Evolutionary conservation across 2,329 filamentous ascomycete species (phyloP).

Genomic region (Penicillium sp.): DNA sequence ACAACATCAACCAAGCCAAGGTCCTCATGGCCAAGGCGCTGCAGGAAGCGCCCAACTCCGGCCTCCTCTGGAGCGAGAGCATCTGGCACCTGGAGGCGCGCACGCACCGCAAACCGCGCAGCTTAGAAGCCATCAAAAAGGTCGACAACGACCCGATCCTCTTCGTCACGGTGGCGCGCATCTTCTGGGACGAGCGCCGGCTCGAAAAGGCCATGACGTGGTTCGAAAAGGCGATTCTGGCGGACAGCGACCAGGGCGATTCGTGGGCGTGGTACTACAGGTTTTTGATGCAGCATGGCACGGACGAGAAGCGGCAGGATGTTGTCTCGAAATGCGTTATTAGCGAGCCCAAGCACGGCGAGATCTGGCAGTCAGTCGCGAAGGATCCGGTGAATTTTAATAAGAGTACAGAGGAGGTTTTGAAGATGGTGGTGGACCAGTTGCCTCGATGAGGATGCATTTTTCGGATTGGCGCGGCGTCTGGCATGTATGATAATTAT

Average conservation of each 20-base stretch:
- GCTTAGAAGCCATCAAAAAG: conserved; percentile 93
- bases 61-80: conserved; percentile 85
- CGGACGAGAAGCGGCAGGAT: conserved; percentile 84
- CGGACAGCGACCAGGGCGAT: conserved; percentile 84
- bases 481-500: background rate
- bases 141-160: conserved; percentile 87
- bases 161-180: conserved; percentile 86
- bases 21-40: conserved; percentile 89
- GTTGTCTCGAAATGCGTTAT: conserved; percentile 74
- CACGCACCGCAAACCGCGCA: conserved; percentile 86
- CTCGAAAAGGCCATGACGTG: conserved; percentile 92
- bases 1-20: conserved; percentile 78
- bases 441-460: conserved; percentile 5
- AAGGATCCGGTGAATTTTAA: conserved; percentile 82
- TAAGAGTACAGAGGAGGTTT: conserved; percentile 71
- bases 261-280: conserved; percentile 98
- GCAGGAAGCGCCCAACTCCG: conserved; percentile 84
- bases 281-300: conserved; percentile 88
- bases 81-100: conserved; percentile 92
- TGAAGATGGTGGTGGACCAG: conserved; percentile 68
- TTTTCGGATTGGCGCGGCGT: background rate
- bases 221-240: conserved; percentile 92
- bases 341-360: conserved; percentile 86
- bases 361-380: conserved; percentile 80
- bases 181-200: conserved; percentile 91